Evolutionary conservation across 495 filamentous ascomycete species (phyloP).

Genomic region (Penicillium taxi): DNA sequence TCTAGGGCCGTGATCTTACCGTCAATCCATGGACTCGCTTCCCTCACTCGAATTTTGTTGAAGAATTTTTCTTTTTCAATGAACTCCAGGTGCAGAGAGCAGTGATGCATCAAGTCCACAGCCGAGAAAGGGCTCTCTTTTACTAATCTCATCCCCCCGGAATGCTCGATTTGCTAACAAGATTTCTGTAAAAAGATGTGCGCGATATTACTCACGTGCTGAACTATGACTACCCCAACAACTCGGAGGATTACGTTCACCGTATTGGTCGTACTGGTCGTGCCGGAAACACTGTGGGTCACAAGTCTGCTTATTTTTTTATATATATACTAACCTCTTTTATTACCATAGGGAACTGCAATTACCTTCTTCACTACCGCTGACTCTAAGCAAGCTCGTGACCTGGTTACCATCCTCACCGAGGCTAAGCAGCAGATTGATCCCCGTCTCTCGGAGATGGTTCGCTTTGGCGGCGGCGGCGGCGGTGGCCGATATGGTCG

Average conservation of each 20-base stretch:
- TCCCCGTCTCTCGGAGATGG: constrained; percentile 91
- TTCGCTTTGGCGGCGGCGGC: constrained; percentile 82
- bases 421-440: constrained; percentile 99
- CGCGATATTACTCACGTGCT: constrained; percentile 99
- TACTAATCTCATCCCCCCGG: constrained; percentile 34
- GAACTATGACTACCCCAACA: constrained; percentile 99
- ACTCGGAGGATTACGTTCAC: constrained; percentile 98
- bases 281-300: constrained; percentile 86
- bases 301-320: background rate
- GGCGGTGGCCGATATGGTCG: constrained; percentile 63
- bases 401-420: constrained; percentile 82
- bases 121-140: constrained; percentile 46
- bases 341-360: too few relatives aligned
- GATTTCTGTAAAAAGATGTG: constrained; percentile 84
- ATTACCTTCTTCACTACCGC: constrained; percentile 9
- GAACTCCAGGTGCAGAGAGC: too few relatives aligned
- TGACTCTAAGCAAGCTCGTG: constrained; percentile 97
- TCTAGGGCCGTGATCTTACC: constrained; percentile 63
- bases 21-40: constrained; percentile 43
- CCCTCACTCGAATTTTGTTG: constrained; percentile 44
- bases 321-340: constrained; percentile 22
- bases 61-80: constrained; percentile 54
- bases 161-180: constrained; percentile 68
- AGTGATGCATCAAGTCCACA: constrained; percentile 64
- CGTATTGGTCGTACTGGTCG: constrained; percentile 92